phyloP scores from a whole-genome alignment of 257 asterid genomes.

The Solanum neorickii region DNA sequence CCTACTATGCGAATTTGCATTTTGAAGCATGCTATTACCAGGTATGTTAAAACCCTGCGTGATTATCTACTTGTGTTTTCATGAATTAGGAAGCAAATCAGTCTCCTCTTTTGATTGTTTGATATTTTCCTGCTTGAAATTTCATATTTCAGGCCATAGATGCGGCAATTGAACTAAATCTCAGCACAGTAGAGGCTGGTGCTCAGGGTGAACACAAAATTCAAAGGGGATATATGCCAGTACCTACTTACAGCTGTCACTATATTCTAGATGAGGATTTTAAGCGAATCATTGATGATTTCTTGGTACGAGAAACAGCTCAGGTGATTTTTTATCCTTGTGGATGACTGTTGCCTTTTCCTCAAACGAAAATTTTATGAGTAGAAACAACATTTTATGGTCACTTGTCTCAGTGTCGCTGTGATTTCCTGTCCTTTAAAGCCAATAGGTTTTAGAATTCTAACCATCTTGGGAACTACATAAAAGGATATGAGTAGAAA shows the following conservation, averaged over 20 bases:
- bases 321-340: constrained; percentile 36
- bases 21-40: constrained; percentile 98
- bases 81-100: not conserved
- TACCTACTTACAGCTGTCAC: constrained; percentile 77
- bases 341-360: not conserved
- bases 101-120: not conserved
- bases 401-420: not conserved
- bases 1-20: constrained; percentile 79
- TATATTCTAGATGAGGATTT: constrained; percentile 67
- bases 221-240: constrained; percentile 93
- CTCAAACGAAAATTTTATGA: no score
- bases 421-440: not conserved
- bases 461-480: not conserved
- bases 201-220: constrained; percentile 99
- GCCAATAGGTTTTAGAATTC: not conserved
- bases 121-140: not conserved
- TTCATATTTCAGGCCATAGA: constrained; percentile 66
- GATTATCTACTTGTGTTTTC: not conserved
- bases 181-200: constrained; percentile 86
- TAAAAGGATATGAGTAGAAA: not conserved
- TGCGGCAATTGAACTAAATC: constrained; percentile 88
- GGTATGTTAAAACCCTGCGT: constrained; percentile 19
- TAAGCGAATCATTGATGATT: constrained; percentile 53
- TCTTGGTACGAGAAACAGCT: constrained; percentile 69
- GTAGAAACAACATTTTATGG: not conserved